Base-by-base conservation (phyloP, 495 filamentous ascomycete genomes). In the Echria macrotheca region DNA sequence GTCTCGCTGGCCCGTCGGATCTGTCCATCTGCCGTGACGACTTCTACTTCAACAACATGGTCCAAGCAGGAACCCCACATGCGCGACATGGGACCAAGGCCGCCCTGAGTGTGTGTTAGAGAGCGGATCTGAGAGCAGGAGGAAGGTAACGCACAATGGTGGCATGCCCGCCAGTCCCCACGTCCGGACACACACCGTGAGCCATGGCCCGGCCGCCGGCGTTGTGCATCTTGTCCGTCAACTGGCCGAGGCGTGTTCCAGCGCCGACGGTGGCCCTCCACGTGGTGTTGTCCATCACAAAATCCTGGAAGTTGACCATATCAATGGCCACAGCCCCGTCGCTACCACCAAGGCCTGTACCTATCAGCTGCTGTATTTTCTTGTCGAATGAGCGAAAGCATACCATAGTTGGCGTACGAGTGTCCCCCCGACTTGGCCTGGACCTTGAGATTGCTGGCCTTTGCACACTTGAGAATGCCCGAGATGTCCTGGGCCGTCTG, bases 401-500 rank as follows among this genome's bases (percentile, higher is more conserved):
- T 52, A 75, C 71, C 44, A 28, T 44, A 44, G 24, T 44, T 44
- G 41, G 61, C 71, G 66, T 84, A 89, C 11, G 82, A 86, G 58
- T 90, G 87, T 1, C 87, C 87, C 11, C 87, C 87, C 31, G 78
- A 80, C 54, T 74, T 79, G 8, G 85, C 71, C 52, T 87, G 84
- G 17, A 89, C 83, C 54, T 83, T 82, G 53, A 80, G 63, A 28
- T 63, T 68, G 45, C 72, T 64, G 3, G 62, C 54, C 0, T 60
- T 66, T 0, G 83, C 84, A 52, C 84, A 88, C 45, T 69, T 71
- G 9, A 87, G 71, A 3, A 81, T 71, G 18, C 59, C 69, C 1
- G 80, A 72, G 10, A 89, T 75, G 38, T 89, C 73, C 9, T 77
- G 49, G 2, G 75, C 56, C 0, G 71, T 78, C 10, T 70, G 57